Evolutionary conservation across 352 stramenopile genomes (phyloP).

Genomic region (Globisporangium uncinulatum): DNA sequence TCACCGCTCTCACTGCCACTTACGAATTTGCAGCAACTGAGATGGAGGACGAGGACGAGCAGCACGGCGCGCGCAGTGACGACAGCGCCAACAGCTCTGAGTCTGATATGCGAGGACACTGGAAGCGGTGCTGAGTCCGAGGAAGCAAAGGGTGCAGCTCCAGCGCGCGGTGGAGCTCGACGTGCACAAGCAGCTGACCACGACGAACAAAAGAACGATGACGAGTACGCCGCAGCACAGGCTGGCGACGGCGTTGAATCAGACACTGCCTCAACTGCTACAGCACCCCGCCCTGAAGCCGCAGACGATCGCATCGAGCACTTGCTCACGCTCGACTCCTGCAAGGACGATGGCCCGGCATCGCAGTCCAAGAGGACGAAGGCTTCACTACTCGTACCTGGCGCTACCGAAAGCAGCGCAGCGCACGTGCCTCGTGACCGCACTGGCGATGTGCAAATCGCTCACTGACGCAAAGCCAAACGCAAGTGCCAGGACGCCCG

Average conservation of each 20-base stretch:
- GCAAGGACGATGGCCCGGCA: neutral
- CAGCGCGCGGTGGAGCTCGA: neutral
- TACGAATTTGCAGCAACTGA: neutral
- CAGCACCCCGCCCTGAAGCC: neutral
- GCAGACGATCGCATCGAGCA: neutral
- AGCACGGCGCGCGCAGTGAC: neutral
- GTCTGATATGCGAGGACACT: neutral
- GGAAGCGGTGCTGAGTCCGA: neutral
- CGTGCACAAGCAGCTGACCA: neutral
- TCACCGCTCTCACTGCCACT: no score
- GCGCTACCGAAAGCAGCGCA: neutral
- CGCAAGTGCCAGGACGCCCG: neutral
- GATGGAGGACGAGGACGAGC: neutral
- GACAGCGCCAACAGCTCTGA: neutral
- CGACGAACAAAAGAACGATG: neutral
- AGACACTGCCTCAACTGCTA: neutral
- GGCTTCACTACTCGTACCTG: neutral
- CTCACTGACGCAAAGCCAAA: neutral
- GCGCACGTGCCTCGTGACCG: neutral
- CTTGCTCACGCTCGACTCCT: neutral
- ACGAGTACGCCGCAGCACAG: no score
- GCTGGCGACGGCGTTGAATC: no score
- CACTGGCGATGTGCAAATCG: neutral
- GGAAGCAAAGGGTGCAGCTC: neutral
- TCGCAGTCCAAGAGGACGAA: neutral